These are phyloP conservation scores for Pseudogymnoascus sp. DNA, from an alignment of 2,329 filamentous ascomycete genomes.

Conservation along the genomic window DNA sequence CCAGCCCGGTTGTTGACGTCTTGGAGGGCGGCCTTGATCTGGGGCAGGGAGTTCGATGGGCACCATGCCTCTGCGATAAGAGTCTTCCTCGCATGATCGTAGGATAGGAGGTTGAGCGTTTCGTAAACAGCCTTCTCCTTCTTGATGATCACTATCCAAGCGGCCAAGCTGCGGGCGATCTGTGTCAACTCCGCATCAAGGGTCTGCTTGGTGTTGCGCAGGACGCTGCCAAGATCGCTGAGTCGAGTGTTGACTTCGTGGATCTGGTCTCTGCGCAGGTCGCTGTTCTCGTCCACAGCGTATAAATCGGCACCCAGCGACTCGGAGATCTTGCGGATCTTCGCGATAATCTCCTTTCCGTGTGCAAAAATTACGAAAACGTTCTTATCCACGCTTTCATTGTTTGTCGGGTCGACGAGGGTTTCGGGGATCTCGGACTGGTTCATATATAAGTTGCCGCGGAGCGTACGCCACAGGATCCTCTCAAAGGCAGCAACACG, in stretches of 20 bases:
- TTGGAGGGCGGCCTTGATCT: constrained; percentile 88
- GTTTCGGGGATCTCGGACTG: constrained; percentile 96
- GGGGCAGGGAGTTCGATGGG: constrained; percentile 78
- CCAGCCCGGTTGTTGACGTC: constrained; percentile 96
- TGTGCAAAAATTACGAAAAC: constrained; percentile 99
- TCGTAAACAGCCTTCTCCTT: constrained; percentile 98
- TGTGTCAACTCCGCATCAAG: constrained; percentile 88
- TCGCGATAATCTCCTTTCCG: constrained; percentile 94
- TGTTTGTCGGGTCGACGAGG: constrained; percentile 83
- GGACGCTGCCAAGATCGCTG: constrained; percentile 81
- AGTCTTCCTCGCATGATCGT: constrained; percentile 90
- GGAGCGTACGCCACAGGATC: constrained; percentile 92
- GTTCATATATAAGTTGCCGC: constrained; percentile 99
- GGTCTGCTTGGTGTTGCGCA: constrained; percentile 90
- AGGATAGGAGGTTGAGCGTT: constrained; percentile 91
- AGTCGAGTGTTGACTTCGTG: constrained; percentile 94
- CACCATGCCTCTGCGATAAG: constrained; percentile 97
- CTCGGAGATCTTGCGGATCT: constrained; percentile 98
- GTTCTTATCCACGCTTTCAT: constrained; percentile 91
- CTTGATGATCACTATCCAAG: constrained; percentile 95
- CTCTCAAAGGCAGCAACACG: constrained; percentile 92
- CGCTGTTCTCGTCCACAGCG: constrained; percentile 94
- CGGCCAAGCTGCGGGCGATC: constrained; percentile 84
- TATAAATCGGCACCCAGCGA: constrained; percentile 94
- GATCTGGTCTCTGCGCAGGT: constrained; percentile 89